Evolutionary conservation across 805 yeast species (phyloP), one percentile per base, ranked within the genome.

Genomic region (Yarrowia sp.): DNA sequence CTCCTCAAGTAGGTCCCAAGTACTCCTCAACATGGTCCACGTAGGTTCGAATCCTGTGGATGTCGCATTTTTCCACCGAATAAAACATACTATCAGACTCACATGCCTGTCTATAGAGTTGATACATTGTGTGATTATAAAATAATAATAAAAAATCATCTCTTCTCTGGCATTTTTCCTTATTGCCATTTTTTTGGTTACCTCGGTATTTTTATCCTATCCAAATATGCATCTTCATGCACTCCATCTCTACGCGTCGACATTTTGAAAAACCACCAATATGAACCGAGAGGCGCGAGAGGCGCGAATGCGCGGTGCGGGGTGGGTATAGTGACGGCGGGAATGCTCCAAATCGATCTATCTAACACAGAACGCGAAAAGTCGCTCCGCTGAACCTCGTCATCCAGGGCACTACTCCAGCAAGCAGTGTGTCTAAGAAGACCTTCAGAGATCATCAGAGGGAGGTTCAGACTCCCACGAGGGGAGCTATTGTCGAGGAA

Each of bases 31-130:
- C n/a, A n/a, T n/a, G n/a, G n/a, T n/a, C 43, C 43, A 43, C 58
- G 58, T 52, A 52, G 58, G 58, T 52, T 52, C 58, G 58, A 52
- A 52, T 52, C 43, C 58, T 52, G 58, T 43, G 58, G 58, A 52
- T 52, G 58, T 52, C 58, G 58, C n/a, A n/a, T n/a, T n/a, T n/a
- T n/a, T n/a, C n/a, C n/a, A n/a, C n/a, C n/a, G n/a, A n/a, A n/a
- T n/a, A n/a, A n/a, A n/a, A n/a, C n/a, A n/a, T n/a, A n/a, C n/a
- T n/a, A n/a, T n/a, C n/a, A n/a, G n/a, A n/a, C n/a, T n/a, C n/a
- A n/a, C n/a, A n/a, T n/a, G n/a, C n/a, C n/a, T n/a, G n/a, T n/a
- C n/a, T n/a, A n/a, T n/a, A n/a, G n/a, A n/a, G n/a, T n/a, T n/a
- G n/a, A n/a, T n/a, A n/a, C n/a, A n/a, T n/a, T n/a, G n/a, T n/a